A percentile compares a stretch with the other conserved stretches of the same genome.
Conservation (phyloP, 1,139 yeast genomes). For the Saccharomycopsis hybrid region DNA sequence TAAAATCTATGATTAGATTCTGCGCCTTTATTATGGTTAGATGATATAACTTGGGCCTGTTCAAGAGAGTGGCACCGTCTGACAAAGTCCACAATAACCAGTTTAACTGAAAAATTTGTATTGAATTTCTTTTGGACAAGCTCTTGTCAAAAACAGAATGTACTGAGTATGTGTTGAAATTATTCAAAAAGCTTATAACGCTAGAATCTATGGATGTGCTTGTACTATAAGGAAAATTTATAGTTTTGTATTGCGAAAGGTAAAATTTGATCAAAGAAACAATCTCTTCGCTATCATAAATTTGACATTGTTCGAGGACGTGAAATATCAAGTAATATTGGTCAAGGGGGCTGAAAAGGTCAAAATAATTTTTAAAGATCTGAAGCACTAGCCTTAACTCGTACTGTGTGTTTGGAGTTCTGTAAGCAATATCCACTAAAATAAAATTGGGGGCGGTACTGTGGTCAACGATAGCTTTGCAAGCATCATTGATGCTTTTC, state of each 20-base stretch:
- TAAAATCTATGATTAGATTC: constrained; percentile 11
- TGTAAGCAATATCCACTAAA: constrained; percentile 1
- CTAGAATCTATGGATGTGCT: background rate
- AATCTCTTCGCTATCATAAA: constrained; percentile 1
- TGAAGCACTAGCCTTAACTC: constrained; percentile 5
- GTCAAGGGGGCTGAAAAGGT: constrained; percentile 2
- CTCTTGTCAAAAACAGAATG: background rate
- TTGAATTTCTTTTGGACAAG: background rate
- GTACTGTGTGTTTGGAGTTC: background rate
- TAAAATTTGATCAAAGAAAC: constrained; percentile 3
- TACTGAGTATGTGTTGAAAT: constrained; percentile 4
- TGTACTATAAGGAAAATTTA: background rate
- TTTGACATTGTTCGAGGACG: constrained; percentile 9
- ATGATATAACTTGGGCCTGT: constrained; percentile 4
- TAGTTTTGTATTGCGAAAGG: background rate
- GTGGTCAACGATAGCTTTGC: background rate
- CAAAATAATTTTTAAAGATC: constrained; percentile 6
- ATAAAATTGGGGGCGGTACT: constrained; percentile 1
- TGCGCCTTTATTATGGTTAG: constrained; percentile 12
- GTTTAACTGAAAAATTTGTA: constrained; percentile 10
- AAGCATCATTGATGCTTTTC: background rate
- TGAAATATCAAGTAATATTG: constrained; percentile 9
- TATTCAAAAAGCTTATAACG: background rate
- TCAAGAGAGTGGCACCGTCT: background rate
- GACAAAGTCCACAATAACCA: constrained; percentile 15